These are phyloP conservation scores for Boletus huronensis DNA, from an alignment of 768 basidiomycete genomes.

Conservation along the genomic window DNA sequence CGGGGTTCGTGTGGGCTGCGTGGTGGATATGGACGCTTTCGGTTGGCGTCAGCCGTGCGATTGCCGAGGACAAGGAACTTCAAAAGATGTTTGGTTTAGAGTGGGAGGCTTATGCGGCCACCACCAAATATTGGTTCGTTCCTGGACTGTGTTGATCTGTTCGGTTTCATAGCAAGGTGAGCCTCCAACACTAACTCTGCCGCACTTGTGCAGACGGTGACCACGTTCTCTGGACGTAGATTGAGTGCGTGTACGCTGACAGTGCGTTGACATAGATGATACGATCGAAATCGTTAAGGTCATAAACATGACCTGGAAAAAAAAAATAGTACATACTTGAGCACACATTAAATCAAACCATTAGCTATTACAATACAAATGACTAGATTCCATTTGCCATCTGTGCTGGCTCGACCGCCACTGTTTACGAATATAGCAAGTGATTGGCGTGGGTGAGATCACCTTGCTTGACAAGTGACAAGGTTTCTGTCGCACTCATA, in stretches of 20 bases:
- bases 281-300: background rate
- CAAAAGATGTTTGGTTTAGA: conserved; percentile 41
- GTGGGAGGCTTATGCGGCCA: conserved; percentile 46
- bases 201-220: background rate
- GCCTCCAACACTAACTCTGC: background rate
- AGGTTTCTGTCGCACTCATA: too few species aligned
- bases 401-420: background rate
- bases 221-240: background rate
- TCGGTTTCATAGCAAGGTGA: background rate
- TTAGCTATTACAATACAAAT: background rate
- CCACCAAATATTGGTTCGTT: conserved; percentile 49
- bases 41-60: conserved; percentile 46
- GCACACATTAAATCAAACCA: background rate
- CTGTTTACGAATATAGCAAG: background rate
- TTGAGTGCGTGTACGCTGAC: background rate
- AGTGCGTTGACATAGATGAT: background rate
- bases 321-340: background rate
- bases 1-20: conserved; percentile 32
- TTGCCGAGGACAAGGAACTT: conserved; percentile 51
- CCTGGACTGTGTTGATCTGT: conserved; percentile 41
- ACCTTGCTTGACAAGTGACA: too few species aligned
- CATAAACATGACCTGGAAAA: too few species aligned
- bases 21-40: conserved; percentile 53
- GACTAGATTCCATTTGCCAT: background rate
- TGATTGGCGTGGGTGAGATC: too few species aligned